A percentile compares a stretch with the other conserved stretches of the same genome.
Conservation (phyloP, 495 filamentous ascomycete species). For the Podospora comata region DNA sequence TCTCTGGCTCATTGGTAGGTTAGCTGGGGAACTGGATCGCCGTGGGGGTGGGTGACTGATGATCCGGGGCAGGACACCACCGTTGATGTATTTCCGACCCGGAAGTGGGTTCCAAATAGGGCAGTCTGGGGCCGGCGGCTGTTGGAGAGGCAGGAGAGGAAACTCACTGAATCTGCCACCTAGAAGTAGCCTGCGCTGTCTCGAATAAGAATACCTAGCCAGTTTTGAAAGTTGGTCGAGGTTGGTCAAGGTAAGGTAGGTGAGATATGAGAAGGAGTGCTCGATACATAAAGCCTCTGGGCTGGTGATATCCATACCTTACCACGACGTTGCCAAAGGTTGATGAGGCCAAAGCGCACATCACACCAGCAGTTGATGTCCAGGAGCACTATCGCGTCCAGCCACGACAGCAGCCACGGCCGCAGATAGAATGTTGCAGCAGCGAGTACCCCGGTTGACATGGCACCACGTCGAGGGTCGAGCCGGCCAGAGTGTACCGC, state of each 20-base stretch:
- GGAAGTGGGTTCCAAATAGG: no score
- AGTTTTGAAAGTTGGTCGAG: no score
- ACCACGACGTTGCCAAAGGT: slow-evolving; percentile 2
- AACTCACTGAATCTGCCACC: slow-evolving; percentile 1
- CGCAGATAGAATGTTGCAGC: slow-evolving; percentile 20
- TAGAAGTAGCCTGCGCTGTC: slow-evolving; percentile 10
- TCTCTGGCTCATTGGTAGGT: neutral
- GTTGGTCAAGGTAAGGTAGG: neutral
- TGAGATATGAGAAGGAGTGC: neutral
- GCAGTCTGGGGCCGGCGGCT: neutral
- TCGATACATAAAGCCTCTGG: slow-evolving; percentile 12
- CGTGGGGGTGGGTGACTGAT: slow-evolving; percentile 5
- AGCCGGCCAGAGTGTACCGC: slow-evolving; percentile 18
- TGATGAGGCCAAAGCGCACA: slow-evolving; percentile 8
- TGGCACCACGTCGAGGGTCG: slow-evolving; percentile 3
- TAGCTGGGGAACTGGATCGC: neutral
- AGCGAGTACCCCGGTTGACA: slow-evolving; percentile 12
- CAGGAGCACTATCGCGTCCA: neutral
- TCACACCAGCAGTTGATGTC: neutral
- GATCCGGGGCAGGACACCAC: neutral
- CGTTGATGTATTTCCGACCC: no score
- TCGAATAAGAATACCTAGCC: no score
- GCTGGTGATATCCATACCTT: slow-evolving; percentile 4
- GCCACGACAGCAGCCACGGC: slow-evolving; percentile 19
- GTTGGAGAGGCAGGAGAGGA: neutral